phyloP scores from a whole-genome alignment of 306 rosid species.

The Luffa acutangula region DNA sequence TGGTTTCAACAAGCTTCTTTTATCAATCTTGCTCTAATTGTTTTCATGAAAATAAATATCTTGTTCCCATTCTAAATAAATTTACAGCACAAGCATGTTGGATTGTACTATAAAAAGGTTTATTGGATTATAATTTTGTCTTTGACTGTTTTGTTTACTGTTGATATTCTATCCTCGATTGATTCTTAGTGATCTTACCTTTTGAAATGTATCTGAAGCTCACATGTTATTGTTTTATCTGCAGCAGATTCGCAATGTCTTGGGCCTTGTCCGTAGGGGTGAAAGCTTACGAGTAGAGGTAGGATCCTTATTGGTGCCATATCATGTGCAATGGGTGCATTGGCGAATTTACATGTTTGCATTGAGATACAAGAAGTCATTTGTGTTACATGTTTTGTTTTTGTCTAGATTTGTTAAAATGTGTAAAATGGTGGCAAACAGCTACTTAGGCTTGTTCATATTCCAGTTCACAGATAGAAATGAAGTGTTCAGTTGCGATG shows the following conservation, averaged over 20 bases:
- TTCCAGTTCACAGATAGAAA: neutral
- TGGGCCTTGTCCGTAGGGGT: slow-evolving; percentile 88
- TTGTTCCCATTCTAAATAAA: neutral
- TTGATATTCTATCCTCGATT: neutral
- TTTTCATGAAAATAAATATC: neutral
- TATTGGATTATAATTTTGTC: neutral
- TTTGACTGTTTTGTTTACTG: neutral
- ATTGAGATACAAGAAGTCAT: neutral
- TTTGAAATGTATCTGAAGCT: slow-evolving; percentile 5
- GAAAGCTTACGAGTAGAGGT: slow-evolving; percentile 86
- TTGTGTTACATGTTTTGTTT: neutral
- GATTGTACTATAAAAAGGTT: neutral
- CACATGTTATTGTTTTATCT: slow-evolving; percentile 15
- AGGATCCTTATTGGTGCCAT: slow-evolving; percentile 18
- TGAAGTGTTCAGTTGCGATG: neutral
- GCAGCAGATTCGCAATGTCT: slow-evolving; percentile 78
- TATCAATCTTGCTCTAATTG: neutral
- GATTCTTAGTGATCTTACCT: neutral
- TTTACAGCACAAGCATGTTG: neutral
- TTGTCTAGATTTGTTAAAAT: neutral
- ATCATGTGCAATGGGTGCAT: slow-evolving; percentile 8
- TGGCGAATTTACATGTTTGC: slow-evolving; percentile 4
- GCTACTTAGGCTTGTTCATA: neutral
- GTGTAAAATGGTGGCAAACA: neutral
- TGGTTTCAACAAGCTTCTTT: neutral